Base-by-base conservation (phyloP, 495 filamentous ascomycete species). In the Podospora sp. region DNA sequence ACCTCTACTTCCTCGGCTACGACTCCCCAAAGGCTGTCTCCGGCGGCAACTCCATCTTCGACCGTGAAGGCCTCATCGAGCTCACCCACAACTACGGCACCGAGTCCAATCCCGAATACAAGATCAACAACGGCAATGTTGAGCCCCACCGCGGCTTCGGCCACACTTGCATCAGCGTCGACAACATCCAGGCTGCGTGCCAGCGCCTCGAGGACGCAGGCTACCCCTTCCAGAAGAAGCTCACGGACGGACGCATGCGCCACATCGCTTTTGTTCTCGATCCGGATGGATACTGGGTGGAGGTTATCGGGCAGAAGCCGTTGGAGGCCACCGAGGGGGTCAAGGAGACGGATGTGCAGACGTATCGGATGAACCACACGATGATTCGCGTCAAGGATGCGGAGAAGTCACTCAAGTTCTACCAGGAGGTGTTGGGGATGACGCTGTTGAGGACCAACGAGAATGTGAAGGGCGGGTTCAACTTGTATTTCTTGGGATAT, bases 31-130 rank as follows among this genome's bases (percentile, higher is more conserved):
- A 80, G 22, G 87, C 91, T 25, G 77, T 81, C 36, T 90, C 88
- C 4, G 76, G 75, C 35, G 89, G 85, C 66, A 84, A 84, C 69
- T 84, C 84, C 72, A 90, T 89, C 78, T 92, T 89, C 64, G 92
- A 96, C 78, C 91, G 94, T 62, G 89, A 97, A 72, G 94, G 91
- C 35, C 82, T 97, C 22, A 86, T 99, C 70, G 95, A 99, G 76
- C 88, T 99, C 66, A 97, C 92, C 63, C 95, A 99, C 85, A 97
- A 97, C 84, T 91, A 97, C 78, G 95, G 95, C 73, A 97, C 93
- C 18, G 95, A 98, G 79, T 84, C 84, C 65, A 92, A 98, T 76
- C 86, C 90, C 21, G 82, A 88, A 74, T 98, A 91, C 84, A 90
- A 87, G 74, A 80, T 94, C 68, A 88, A 86, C 70, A 97, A 94